Conservation (phyloP, 208 protist species). For the Crithidia mellificae region DNA sequence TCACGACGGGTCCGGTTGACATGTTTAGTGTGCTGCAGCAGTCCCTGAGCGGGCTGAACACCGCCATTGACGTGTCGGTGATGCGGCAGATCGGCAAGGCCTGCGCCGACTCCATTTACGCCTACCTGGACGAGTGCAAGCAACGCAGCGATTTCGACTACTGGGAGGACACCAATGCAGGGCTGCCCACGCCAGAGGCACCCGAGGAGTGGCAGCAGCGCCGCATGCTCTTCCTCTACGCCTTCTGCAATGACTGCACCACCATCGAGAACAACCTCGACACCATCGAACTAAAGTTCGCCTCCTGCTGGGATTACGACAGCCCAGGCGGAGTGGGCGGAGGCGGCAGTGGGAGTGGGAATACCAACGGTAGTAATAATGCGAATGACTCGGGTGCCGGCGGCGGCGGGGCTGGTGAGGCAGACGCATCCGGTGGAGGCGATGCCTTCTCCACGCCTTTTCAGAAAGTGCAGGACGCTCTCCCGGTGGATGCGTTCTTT, state of each 20-base stretch:
- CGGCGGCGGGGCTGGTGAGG: neutral
- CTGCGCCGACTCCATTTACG: slow-evolving; percentile 73
- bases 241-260: slow-evolving; percentile 86
- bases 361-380: neutral
- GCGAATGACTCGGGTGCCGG: neutral
- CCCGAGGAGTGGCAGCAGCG: slow-evolving; percentile 71
- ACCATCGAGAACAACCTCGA: slow-evolving; percentile 88
- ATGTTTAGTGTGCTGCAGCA: slow-evolving; percentile 89
- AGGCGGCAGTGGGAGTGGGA: slow-evolving; percentile 6
- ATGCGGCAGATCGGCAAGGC: slow-evolving; percentile 79
- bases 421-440: neutral
- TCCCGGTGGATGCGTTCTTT: slow-evolving; percentile 67
- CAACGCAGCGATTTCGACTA: slow-evolving; percentile 80
- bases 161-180: slow-evolving; percentile 75
- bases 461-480: slow-evolving; percentile 61
- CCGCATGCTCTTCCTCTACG: slow-evolving; percentile 81
- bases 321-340: slow-evolving; percentile 6
- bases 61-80: slow-evolving; percentile 67
- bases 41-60: slow-evolving; percentile 69
- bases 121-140: slow-evolving; percentile 79
- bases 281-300: slow-evolving; percentile 85
- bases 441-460: slow-evolving; percentile 53
- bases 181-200: slow-evolving; percentile 25
- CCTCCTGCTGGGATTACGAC: slow-evolving; percentile 68
- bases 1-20: slow-evolving; percentile 83